phyloP scores from a whole-genome alignment of 2,329 filamentous ascomycete species.

The Grosmannia clavigera region DNA sequence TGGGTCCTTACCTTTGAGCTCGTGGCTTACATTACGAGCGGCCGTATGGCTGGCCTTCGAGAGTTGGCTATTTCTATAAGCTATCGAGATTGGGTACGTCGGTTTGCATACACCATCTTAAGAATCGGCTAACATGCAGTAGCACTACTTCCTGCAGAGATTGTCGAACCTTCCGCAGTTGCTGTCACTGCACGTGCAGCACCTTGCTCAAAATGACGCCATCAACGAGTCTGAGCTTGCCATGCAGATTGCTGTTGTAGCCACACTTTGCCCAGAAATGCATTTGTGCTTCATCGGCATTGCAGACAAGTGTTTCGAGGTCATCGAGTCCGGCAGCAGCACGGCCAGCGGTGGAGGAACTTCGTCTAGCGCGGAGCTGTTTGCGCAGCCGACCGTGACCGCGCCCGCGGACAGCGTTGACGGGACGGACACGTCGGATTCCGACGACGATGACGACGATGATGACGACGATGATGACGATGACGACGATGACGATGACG shows the following conservation, averaged over 20 bases:
- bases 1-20: conserved; percentile 63
- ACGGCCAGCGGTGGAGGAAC: background rate
- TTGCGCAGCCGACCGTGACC: conserved; percentile 13
- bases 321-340: conserved; percentile 40
- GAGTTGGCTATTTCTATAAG: conserved; percentile 63
- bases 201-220: conserved; percentile 13
- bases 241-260: conserved; percentile 65
- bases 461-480: conserved; percentile 33
- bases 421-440: conserved; percentile 7
- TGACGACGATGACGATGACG: conserved; percentile 32
- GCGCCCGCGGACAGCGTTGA: conserved; percentile 13
- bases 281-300: conserved; percentile 69
- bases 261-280: conserved; percentile 62
- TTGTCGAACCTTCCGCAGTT: conserved; percentile 60
- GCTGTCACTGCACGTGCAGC: conserved; percentile 30
- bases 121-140: conserved; percentile 1
- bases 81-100: conserved; percentile 65
- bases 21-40: conserved; percentile 61
- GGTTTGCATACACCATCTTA: background rate
- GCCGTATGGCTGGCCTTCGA: conserved; percentile 57
- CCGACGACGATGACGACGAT: conserved; percentile 34
- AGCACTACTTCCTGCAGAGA: conserved; percentile 70
- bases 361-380: conserved; percentile 11
- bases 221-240: conserved; percentile 55
- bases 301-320: conserved; percentile 68